These are phyloP conservation scores for Annona squamosa DNA, from an alignment of 164 flowering plant species.

Conservation along the genomic window DNA sequence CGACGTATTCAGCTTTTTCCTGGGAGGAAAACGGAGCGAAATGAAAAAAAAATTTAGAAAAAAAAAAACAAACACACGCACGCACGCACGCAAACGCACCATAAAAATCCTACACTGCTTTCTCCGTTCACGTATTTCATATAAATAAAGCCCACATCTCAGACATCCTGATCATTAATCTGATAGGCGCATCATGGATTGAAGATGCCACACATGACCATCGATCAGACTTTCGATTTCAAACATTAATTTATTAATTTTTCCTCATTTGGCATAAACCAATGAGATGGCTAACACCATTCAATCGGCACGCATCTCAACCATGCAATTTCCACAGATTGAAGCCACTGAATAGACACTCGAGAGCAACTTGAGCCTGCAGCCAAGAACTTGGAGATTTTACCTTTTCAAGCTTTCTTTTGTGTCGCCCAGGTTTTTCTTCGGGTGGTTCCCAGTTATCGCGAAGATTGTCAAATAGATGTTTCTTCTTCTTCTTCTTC, in stretches of 20 bases:
- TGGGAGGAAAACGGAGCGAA: conserved; percentile 19
- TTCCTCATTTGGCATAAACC: neutral
- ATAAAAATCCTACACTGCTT: neutral
- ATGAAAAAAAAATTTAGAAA: neutral
- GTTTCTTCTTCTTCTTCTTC: conserved; percentile 26
- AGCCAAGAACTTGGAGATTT: neutral
- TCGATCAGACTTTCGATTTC: neutral
- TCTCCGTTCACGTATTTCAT: neutral
- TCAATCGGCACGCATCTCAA: neutral
- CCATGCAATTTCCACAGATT: neutral
- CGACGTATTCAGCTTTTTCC: conserved; percentile 51
- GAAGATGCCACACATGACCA: neutral
- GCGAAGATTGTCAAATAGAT: conserved; percentile 5
- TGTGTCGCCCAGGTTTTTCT: conserved; percentile 12
- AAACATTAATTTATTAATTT: neutral
- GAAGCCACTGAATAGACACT: neutral
- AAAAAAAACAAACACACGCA: neutral
- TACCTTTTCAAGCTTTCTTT: conserved; percentile 46
- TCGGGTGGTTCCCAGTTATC: conserved; percentile 21
- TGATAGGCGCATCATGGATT: neutral
- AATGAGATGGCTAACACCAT: neutral
- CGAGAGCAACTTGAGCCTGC: neutral
- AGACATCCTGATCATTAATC: neutral
- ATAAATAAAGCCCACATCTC: neutral
- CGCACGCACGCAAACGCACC: neutral